Evolutionary conservation across 2,329 filamentous ascomycete species (phyloP), one percentile per base, ranked within the genome.

Genomic region (Hypoxylon sp.): DNA sequence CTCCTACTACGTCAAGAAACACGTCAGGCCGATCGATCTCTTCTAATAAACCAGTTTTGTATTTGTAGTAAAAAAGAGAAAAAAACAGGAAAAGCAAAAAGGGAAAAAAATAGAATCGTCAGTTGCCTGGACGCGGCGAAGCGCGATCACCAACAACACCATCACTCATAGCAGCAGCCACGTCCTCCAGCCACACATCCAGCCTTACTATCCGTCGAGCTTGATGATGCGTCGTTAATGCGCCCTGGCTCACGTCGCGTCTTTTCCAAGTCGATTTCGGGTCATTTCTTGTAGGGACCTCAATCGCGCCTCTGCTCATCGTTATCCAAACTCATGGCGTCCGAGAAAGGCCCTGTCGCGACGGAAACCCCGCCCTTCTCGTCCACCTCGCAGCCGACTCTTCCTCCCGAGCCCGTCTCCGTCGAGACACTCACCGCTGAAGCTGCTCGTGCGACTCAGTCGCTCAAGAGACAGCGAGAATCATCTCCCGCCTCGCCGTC

Each of bases 261-360:
- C 49, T 65, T 52, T 57, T 58, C 38, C 41, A 58, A 24, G 56
- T 66, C 45, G 47, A 53, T 63, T 64, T 58, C 41, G 40, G 60
- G 35, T 64, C 58, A 57, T 67, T 63, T 64, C 55, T 58, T 67
- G 63, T 67, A 67, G 61, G 55, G 35, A 57, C 26, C 50, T 69
- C 56, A 63, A 69, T 67, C 61, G 65, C 60, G 48, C 59, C 52
- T 54, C 49, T 61, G 46, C 58, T 55, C 51, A 60, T 54, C 54
- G 35, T 64, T 62, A 24, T 55, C 58, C 48, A 58, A 41, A 66
- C 65, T 67, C 76, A 85, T 85, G 82, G 80, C 81, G 73, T 81
- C 82, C 65, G 80, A 82, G 70, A 78, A 79, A 69, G 79, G 77
- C 70, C 75, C 78, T 67, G 77, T 83, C 72, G 79, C 80, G 73